Base-by-base conservation (phyloP, 768 basidiomycete genomes). In the Pleurotus giganteus region DNA sequence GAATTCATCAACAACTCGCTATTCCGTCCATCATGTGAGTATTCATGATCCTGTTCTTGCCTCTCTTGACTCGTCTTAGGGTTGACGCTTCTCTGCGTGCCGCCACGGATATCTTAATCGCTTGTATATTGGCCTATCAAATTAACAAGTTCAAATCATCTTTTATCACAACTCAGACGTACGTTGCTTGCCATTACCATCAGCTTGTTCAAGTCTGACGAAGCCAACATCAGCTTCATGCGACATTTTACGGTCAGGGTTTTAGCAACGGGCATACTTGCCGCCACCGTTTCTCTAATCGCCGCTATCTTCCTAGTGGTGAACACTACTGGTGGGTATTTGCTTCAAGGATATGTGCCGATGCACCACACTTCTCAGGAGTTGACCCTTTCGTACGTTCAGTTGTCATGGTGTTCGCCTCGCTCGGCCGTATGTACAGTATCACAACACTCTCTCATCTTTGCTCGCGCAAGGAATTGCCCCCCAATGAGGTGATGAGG, bases 391-490 rank as follows among this genome's bases (percentile, higher is more conserved):
- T n/a, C n/a, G n/a, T n/a, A n/a, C 19, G 4, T 34, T 13, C 49
- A 50, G 49, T 23, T n/a, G 12, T 9, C 12, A 17, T 37, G 8
- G 13, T 47, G 17, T 21, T 32, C 28, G 15, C 46, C 9, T 50
- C 49, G 11, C 11, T 50, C 9, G 49, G 49, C 31, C 49, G 49
- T 9, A n/a, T 50, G 29, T 32, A 50, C 24, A 50, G 49, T 17
- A 50, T 50, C 19, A 50, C 49, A 7, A 50, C 34, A 2, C 34
- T 50, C 4, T 34, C 49, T 3, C 49, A 50, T 41, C 39, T 41
- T 19, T 41, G 39, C 19, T 41, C 13, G 7, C 39, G 39, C 13
- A 41, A 41, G 19, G 39, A 41, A 13, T n/a, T 41, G 7, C 7
- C 19, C 1, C n/a, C 39, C 7, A 11, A 4, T 27, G 24, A 13